Evolutionary conservation across 257 asterid species (phyloP).

Genomic region (Eustoma russellianum): DNA sequence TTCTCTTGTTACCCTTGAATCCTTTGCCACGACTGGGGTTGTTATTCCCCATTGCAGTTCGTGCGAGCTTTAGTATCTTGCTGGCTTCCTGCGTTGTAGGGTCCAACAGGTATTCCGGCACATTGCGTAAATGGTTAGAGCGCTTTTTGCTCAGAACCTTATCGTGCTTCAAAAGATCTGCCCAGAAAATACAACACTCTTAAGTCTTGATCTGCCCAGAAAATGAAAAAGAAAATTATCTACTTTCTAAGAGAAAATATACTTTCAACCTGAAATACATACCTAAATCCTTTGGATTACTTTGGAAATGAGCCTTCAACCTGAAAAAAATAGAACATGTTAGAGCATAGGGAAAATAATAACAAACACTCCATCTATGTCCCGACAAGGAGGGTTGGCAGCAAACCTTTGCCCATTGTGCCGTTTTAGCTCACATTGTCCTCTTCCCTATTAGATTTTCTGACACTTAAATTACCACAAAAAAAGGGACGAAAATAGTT

Average conservation of each 20-base stretch:
- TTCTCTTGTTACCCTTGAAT: slow-evolving; percentile 48
- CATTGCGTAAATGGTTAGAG: slow-evolving; percentile 64
- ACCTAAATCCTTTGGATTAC: slow-evolving; percentile 89
- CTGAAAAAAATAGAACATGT: slow-evolving; percentile 25
- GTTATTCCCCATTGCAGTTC: slow-evolving; percentile 86
- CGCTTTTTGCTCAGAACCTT: slow-evolving; percentile 77
- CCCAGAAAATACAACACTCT: slow-evolving; percentile 13
- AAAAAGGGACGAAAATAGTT: too few relatives aligned
- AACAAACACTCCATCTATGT: not conserved
- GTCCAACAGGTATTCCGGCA: slow-evolving; percentile 87
- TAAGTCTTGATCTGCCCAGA: too few relatives aligned
- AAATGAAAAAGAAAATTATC: too few relatives aligned
- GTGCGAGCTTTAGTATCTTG: slow-evolving; percentile 82
- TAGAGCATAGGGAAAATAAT: not conserved
- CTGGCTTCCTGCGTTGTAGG: slow-evolving; percentile 92
- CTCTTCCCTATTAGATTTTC: too few relatives aligned
- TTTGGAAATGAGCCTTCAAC: slow-evolving; percentile 93
- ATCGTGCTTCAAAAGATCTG: slow-evolving; percentile 90
- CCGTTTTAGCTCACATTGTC: too few relatives aligned
- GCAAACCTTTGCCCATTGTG: too few relatives aligned
- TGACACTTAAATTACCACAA: too few relatives aligned
- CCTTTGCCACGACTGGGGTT: slow-evolving; percentile 44
- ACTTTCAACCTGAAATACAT: not conserved
- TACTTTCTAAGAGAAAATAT: not conserved
- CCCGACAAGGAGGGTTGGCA: not conserved